A percentile compares a stretch with the other conserved stretches of the same genome.
phyloP scores from a whole-genome alignment of 2,329 filamentous ascomycete genomes.

The Dactylella cylindrospora region DNA sequence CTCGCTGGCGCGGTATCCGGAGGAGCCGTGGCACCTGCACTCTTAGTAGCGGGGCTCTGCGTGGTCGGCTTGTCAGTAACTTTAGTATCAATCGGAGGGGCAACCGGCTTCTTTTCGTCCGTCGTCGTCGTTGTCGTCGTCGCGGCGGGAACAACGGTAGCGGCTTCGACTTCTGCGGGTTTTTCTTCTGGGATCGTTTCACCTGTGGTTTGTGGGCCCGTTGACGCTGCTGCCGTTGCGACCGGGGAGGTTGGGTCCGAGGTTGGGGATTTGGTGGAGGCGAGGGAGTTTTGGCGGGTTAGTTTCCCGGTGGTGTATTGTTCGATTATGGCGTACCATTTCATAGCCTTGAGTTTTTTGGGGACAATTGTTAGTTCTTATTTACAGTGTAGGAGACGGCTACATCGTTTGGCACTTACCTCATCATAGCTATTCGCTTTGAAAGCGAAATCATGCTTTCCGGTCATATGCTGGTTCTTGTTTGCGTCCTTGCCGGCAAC shows the following conservation, averaged over 20 bases:
- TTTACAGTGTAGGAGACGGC: not conserved
- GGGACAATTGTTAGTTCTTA: not conserved
- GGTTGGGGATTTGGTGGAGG: constrained; percentile 2
- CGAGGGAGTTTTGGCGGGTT: constrained; percentile 35
- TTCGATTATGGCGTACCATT: constrained; percentile 46
- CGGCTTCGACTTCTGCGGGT: constrained; percentile 15
- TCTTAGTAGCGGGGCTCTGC: too few relatives aligned
- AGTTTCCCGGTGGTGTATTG: constrained; percentile 44
- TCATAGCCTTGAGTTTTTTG: constrained; percentile 33
- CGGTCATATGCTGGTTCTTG: constrained; percentile 58
- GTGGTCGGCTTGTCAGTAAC: constrained; percentile 6
- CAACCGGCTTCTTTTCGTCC: constrained; percentile 27
- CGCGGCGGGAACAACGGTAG: constrained; percentile 1
- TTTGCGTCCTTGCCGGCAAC: constrained; percentile 92
- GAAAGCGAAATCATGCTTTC: constrained; percentile 48
- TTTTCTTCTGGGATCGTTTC: constrained; percentile 31
- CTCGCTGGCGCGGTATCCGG: constrained; percentile 2
- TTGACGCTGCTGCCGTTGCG: not conserved
- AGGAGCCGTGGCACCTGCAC: constrained; percentile 7
- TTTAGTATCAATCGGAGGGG: constrained; percentile 30
- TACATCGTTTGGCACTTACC: constrained; percentile 6
- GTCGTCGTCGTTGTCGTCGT: too few relatives aligned
- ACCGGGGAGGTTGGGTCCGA: constrained; percentile 12
- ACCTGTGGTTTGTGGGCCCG: not conserved
- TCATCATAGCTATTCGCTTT: constrained; percentile 46